These are phyloP conservation scores for Theobroma grandiflorum DNA, from an alignment of 441 rosid genomes.

Conservation along the genomic window DNA sequence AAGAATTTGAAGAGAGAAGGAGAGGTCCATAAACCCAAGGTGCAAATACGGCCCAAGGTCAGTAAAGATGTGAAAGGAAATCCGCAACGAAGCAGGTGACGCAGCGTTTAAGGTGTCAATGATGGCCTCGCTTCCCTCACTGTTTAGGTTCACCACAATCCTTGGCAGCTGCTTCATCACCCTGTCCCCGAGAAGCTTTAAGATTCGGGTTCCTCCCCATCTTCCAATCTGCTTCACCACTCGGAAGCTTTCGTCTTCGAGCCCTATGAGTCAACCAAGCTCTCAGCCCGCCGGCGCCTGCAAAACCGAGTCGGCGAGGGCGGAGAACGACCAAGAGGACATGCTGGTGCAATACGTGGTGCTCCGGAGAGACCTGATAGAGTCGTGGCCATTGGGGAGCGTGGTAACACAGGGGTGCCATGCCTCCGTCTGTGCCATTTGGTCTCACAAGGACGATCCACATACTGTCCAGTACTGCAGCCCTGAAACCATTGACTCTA, in stretches of 20 bases:
- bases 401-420: conserved; percentile 94
- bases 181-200: background rate
- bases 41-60: background rate
- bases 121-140: conserved; percentile 12
- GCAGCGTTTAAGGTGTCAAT: background rate
- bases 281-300: conserved; percentile 29
- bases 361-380: conserved; percentile 85
- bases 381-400: conserved; percentile 92
- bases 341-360: conserved; percentile 88
- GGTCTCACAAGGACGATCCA: conserved; percentile 77
- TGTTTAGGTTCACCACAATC: conserved; percentile 12
- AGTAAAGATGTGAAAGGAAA: background rate
- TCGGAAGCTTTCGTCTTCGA: conserved; percentile 18
- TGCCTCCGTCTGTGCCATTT: conserved; percentile 83
- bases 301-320: conserved; percentile 29
- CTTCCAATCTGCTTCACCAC: background rate
- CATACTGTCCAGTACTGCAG: conserved; percentile 71
- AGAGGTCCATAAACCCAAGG: background rate
- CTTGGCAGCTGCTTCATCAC: background rate
- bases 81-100: background rate
- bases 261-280: conserved; percentile 50
- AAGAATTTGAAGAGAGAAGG: no score
- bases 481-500: conserved; percentile 65
- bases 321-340: conserved; percentile 43
- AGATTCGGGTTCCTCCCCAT: conserved; percentile 21